Evolutionary conservation across 257 asterid genomes (phyloP).

Genomic region (Ligustrum vulgare): DNA sequence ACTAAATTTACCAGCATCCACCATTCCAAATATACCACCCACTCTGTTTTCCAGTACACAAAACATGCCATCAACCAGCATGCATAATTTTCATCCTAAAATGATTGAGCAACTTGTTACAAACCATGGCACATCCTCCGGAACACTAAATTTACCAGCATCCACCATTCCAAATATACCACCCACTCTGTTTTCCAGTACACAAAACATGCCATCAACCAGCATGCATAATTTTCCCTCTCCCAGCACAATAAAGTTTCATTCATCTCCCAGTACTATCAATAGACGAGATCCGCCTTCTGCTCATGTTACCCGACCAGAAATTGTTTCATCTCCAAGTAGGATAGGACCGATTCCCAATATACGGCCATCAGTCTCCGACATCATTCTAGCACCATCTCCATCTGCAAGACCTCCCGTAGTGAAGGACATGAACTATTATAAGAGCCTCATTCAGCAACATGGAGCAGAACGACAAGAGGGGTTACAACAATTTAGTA

Average conservation of each 20-base stretch:
- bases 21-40: slow-evolving; percentile 8
- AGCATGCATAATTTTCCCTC: slow-evolving; percentile 25
- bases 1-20: slow-evolving; percentile 20
- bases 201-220: slow-evolving; percentile 18
- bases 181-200: slow-evolving; percentile 14
- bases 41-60: slow-evolving; percentile 20
- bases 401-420: slow-evolving; percentile 33
- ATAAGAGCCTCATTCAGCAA: slow-evolving; percentile 83
- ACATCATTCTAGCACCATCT: slow-evolving; percentile 32
- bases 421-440: slow-evolving; percentile 68
- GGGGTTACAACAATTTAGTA: slow-evolving; percentile 31
- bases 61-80: slow-evolving; percentile 13
- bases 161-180: slow-evolving; percentile 9
- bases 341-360: slow-evolving; percentile 34
- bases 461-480: slow-evolving; percentile 87
- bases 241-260: slow-evolving; percentile 36
- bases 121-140: slow-evolving; percentile 36
- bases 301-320: slow-evolving; percentile 38
- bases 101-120: slow-evolving; percentile 64
- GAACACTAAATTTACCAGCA: slow-evolving; percentile 19
- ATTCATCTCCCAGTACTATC: slow-evolving; percentile 22
- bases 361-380: slow-evolving; percentile 38
- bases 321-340: slow-evolving; percentile 34
- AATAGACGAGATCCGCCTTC: slow-evolving; percentile 33
- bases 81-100: too few species aligned